These are phyloP conservation scores for Argentina anserina DNA, from an alignment of 306 rosid species.

Conservation along the genomic window DNA sequence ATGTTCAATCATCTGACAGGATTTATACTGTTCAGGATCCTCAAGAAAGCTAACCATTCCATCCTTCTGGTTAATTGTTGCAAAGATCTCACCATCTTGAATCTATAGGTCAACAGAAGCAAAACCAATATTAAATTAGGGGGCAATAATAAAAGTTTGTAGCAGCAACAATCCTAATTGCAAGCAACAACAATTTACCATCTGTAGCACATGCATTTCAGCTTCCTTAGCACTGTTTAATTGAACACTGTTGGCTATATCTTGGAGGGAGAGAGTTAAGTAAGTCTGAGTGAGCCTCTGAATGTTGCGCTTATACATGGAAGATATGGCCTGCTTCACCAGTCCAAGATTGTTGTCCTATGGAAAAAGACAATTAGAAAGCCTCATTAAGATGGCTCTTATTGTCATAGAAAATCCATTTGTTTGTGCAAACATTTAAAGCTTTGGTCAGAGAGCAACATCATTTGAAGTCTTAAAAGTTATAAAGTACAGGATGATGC, in stretches of 20 bases:
- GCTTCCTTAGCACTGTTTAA: constrained; percentile 71
- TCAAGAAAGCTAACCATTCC: constrained; percentile 94
- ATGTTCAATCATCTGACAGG: constrained; percentile 68
- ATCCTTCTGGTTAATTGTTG: constrained; percentile 77
- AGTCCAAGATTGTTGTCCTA: constrained; percentile 84
- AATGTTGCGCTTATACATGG: constrained; percentile 76
- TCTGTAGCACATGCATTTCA: constrained; percentile 92
- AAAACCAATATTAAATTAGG: constrained; percentile 13
- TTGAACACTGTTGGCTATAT: constrained; percentile 73
- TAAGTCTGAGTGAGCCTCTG: constrained; percentile 87
- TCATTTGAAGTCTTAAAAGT: not conserved
- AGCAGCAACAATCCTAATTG: not conserved
- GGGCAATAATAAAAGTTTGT: not conserved
- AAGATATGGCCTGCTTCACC: constrained; percentile 69
- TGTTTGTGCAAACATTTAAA: not conserved
- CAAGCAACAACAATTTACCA: constrained; percentile 40
- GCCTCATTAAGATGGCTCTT: constrained; percentile 1
- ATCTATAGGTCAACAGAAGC: constrained; percentile 38
- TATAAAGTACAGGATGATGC: not conserved
- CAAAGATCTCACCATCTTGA: constrained; percentile 81
- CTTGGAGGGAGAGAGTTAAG: constrained; percentile 86
- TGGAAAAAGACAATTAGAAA: constrained; percentile 1
- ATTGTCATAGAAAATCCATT: too few relatives aligned
- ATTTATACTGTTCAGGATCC: constrained; percentile 80
- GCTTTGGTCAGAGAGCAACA: not conserved